Evolutionary conservation across 202 grass and related monocot species (phyloP).

Genomic region (Bolboschoenoplectus hybrid): DNA sequence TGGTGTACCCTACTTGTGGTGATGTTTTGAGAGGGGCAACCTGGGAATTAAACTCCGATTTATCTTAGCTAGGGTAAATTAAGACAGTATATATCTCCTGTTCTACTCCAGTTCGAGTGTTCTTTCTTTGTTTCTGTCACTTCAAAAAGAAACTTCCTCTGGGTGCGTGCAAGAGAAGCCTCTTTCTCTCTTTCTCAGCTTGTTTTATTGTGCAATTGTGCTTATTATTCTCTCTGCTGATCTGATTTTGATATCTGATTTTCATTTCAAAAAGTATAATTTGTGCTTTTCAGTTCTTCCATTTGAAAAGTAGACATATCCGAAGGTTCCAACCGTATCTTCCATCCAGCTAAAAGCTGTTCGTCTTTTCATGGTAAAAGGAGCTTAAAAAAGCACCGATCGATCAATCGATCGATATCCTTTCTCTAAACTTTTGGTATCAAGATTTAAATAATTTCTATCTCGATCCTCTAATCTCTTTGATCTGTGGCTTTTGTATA

Average conservation of each 20-base stretch:
- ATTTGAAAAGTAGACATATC: not conserved
- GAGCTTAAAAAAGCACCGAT: not conserved
- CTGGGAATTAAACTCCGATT: not conserved
- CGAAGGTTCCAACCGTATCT: not conserved
- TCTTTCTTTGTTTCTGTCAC: not conserved
- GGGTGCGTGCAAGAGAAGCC: not conserved
- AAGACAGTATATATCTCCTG: not conserved
- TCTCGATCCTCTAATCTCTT: not conserved
- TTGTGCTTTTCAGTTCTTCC: not conserved
- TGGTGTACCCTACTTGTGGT: too few species aligned
- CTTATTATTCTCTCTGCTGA: not conserved
- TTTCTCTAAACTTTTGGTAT: slow-evolving; percentile 3
- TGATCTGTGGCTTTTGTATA: not conserved
- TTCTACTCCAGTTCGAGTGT: slow-evolving; percentile 9
- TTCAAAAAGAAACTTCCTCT: not conserved
- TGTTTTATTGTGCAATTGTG: not conserved
- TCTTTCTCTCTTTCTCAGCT: not conserved
- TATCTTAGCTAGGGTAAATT: not conserved
- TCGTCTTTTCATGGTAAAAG: not conserved
- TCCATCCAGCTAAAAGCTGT: not conserved
- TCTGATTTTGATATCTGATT: not conserved
- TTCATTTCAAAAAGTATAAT: not conserved
- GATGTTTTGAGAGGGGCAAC: not conserved
- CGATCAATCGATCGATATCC: not conserved
- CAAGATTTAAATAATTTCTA: not conserved